Evolutionary conservation across 2,329 filamentous ascomycete genomes (phyloP), one percentile per base, ranked within the genome.

Genomic region (Talaromyces verruculosus): DNA sequence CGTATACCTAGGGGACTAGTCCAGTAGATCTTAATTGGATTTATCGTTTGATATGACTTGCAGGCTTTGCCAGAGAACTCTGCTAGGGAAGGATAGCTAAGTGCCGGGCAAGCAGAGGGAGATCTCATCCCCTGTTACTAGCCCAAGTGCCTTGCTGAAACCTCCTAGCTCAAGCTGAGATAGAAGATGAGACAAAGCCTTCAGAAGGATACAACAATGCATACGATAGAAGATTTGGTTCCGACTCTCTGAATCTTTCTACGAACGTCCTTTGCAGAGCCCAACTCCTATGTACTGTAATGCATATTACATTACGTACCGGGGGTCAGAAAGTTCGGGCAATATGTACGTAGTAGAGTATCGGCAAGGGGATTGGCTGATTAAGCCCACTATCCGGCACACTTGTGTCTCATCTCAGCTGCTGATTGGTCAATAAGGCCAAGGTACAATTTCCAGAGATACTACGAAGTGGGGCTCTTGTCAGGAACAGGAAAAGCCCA

Each of bases 401-500:
- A 30, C 57, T 35, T 35, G 59, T 49, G 59, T 22, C 10, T 1
- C n/a, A 6, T 8, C 5, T 17, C 10, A 2, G 28, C 25, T 25
- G 1, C 5, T 28, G 5, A 28, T 51, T 25, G 47, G 22, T 17
- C 47, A 28, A 19, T 28, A 1, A 30, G 6, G 35, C 3, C 35
- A 7, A 39, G 35, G 35, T 25, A 15, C 28, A 49, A 35, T 49
- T 63, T 63, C 28, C 10, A 30, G 30, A 15, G 25, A 13, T 22
- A 41, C n/a, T 22, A 25, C 2, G 25, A 61, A 53, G 59, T 57
- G 58, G 65, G 45, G 51, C 15, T 13, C 11, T 28, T 37, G 60
- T 53, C 73, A 75, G 69, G 69, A 71, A 73, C 68, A 72, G 69
- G 69, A 72, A 74, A 67, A 65, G 58, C 43, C 62, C 61, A 71